Conservation (phyloP, 257 asterid genomes). For the Solanum pennellii region DNA sequence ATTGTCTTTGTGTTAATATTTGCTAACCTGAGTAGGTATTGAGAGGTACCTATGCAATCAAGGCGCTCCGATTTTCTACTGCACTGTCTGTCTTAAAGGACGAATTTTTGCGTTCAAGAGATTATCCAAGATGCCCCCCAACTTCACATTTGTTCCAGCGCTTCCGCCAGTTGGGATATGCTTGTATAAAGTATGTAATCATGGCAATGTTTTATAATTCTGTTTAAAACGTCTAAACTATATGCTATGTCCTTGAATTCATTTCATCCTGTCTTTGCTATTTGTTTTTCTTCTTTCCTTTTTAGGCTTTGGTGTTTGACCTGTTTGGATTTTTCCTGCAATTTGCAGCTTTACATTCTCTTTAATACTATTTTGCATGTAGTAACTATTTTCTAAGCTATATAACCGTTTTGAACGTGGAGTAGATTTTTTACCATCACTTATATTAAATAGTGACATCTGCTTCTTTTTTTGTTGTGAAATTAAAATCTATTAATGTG, state of each 20-base stretch:
- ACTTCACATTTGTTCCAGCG: slow-evolving; percentile 96
- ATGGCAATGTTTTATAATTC: not conserved
- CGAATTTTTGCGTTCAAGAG: slow-evolving; percentile 93
- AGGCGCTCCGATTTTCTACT: slow-evolving; percentile 95
- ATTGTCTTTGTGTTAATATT: slow-evolving; percentile 3
- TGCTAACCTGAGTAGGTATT: slow-evolving; percentile 46
- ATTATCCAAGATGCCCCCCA: slow-evolving; percentile 96
- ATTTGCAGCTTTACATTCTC: not conserved
- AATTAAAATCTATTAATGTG: not conserved
- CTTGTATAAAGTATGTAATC: slow-evolving; percentile 68
- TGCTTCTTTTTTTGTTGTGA: not conserved
- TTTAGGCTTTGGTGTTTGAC: not conserved
- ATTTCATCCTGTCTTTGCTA: not conserved
- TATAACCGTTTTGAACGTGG: not conserved
- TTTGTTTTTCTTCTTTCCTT: not conserved
- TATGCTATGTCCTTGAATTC: not conserved
- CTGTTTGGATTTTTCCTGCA: not conserved
- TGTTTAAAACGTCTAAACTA: not conserved
- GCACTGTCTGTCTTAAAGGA: slow-evolving; percentile 93
- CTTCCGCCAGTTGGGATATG: slow-evolving; percentile 96
- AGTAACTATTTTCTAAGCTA: not conserved
- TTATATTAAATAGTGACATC: not conserved
- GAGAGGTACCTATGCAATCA: slow-evolving; percentile 88
- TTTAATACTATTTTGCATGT: not conserved
- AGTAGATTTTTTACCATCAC: not conserved